A percentile compares a stretch with the other conserved stretches of the same genome.
Conservation (phyloP, 305 asterid species). For the Nicotiana rustica region DNA sequence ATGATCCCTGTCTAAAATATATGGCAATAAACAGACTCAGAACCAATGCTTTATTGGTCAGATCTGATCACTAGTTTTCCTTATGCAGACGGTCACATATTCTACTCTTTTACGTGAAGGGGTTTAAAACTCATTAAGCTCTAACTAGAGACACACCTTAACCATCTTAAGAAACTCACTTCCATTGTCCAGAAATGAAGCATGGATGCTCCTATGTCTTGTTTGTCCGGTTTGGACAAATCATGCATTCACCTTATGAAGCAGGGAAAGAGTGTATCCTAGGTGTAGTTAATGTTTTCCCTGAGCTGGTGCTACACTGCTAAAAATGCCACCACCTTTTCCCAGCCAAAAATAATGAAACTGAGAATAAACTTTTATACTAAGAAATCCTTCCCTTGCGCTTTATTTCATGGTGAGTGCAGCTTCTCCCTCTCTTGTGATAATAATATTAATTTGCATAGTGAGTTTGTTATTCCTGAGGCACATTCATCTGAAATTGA, state of each 20-base stretch:
- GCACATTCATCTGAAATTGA: not conserved
- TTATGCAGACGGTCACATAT: not conserved
- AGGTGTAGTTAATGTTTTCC: not conserved
- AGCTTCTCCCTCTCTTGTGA: not conserved
- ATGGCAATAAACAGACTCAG: not conserved
- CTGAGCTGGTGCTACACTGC: not conserved
- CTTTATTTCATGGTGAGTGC: conserved; percentile 14
- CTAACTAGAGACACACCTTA: not conserved
- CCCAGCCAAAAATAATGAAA: not conserved
- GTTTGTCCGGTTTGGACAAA: not conserved
- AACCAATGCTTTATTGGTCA: not conserved
- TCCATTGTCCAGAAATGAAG: conserved; percentile 8
- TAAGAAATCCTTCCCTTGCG: not conserved
- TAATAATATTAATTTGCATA: not conserved
- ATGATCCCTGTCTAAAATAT: not conserved
- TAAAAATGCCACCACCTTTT: not conserved
- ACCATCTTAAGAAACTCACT: not conserved
- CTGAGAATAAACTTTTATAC: not conserved
- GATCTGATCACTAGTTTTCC: not conserved
- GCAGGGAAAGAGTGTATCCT: not conserved
- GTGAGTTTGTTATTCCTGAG: conserved; percentile 13
- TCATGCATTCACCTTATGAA: not conserved
- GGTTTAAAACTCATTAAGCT: not conserved
- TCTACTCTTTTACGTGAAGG: not conserved
- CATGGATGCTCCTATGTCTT: not conserved